A percentile compares a stretch with the other conserved stretches of the same genome.
These are phyloP conservation scores for Sporothrix humicola DNA, from an alignment of 2,329 filamentous ascomycete species.

Conservation along the genomic window DNA sequence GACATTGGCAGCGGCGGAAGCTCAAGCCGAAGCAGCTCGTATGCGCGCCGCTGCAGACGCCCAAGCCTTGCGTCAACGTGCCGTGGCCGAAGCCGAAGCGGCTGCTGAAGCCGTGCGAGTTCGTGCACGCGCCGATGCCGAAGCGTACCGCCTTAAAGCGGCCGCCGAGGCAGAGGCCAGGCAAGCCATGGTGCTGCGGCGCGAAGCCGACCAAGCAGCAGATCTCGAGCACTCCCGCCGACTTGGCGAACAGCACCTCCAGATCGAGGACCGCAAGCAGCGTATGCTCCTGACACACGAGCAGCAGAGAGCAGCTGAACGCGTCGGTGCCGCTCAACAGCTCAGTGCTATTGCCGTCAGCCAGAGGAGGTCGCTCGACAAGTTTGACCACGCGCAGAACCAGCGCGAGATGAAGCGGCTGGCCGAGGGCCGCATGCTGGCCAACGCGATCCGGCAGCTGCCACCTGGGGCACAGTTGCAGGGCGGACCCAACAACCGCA, in stretches of 20 bases:
- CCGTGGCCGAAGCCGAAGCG: conserved; percentile 30
- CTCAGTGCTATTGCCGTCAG: conserved; percentile 56
- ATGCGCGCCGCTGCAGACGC: neutral
- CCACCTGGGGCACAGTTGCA: conserved; percentile 42
- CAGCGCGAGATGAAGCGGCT: conserved; percentile 53
- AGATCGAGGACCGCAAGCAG: conserved; percentile 53
- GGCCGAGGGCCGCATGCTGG: conserved; percentile 58
- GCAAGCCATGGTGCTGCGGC: conserved; percentile 25
- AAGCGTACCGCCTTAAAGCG: conserved; percentile 3
- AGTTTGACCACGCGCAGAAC: conserved; percentile 55
- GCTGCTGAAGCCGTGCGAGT: conserved; percentile 18
- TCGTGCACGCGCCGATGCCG: conserved; percentile 19
- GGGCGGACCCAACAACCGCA: conserved; percentile 39
- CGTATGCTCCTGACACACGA: conserved; percentile 57
- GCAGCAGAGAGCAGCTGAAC: conserved; percentile 52
- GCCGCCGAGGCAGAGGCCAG: conserved; percentile 26
- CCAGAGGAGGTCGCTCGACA: conserved; percentile 59
- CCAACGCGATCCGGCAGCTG: conserved; percentile 50
- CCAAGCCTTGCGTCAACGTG: neutral
- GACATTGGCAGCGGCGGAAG: conserved; percentile 54
- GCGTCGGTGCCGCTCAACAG: conserved; percentile 56
- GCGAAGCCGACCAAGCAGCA: conserved; percentile 52
- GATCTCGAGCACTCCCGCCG: conserved; percentile 52
- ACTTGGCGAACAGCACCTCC: conserved; percentile 55
- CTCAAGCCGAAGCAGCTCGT: conserved; percentile 1